Conservation (phyloP, 2,329 filamentous ascomycete genomes). For the Plenodomus biglobosus region DNA sequence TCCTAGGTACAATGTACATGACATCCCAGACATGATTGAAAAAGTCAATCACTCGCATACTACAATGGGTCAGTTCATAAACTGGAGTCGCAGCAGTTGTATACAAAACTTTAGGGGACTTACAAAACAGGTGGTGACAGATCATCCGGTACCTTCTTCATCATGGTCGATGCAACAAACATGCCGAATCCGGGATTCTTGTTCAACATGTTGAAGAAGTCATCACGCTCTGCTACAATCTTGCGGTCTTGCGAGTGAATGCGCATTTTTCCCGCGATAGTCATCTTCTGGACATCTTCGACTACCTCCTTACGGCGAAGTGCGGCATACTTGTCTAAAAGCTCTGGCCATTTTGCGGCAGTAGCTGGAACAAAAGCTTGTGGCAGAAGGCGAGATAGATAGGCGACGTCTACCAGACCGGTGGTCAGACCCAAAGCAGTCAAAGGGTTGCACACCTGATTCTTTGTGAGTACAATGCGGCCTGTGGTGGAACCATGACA, state of each 20-base stretch:
- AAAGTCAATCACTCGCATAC: background rate
- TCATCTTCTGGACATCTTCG: background rate
- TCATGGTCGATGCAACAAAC: constrained; percentile 1
- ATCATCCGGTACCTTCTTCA: background rate
- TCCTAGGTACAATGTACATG: background rate
- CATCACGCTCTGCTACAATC: background rate
- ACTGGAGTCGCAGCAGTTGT: background rate
- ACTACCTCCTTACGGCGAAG: background rate
- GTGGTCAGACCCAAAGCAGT: constrained; percentile 1
- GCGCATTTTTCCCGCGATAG: constrained; percentile 1
- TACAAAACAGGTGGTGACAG: background rate
- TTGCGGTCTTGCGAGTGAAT: constrained; percentile 1
- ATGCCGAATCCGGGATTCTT: background rate
- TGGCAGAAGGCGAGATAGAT: background rate
- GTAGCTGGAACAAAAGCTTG: background rate
- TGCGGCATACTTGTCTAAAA: background rate
- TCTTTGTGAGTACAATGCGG: background rate
- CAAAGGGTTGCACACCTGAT: background rate
- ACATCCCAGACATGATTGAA: background rate
- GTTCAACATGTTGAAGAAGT: constrained; percentile 1
- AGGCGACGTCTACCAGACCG: background rate
- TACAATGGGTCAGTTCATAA: background rate
- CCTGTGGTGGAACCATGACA: background rate
- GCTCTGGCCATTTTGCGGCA: background rate
- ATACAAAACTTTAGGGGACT: background rate